phyloP scores from a whole-genome alignment of 2,329 filamentous ascomycete species.

The Venturia effusa region DNA sequence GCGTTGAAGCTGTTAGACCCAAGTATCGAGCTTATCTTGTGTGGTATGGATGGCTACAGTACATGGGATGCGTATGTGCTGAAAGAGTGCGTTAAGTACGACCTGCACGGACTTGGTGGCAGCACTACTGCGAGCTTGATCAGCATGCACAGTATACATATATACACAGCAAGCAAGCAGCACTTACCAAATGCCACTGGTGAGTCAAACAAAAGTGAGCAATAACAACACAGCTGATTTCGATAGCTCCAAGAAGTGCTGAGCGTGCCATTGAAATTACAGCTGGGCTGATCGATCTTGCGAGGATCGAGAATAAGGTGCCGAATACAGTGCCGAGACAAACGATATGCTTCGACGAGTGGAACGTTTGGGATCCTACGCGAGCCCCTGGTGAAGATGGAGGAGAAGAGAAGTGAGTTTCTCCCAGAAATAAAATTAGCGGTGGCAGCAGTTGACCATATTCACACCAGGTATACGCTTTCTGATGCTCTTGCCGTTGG shows the following conservation, averaged over 20 bases:
- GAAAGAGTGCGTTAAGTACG: slow-evolving; percentile 52
- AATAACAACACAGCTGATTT: slow-evolving; percentile 39
- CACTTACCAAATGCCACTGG: slow-evolving; percentile 26
- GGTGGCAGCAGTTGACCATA: background rate
- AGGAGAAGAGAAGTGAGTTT: slow-evolving; percentile 52
- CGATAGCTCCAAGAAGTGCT: slow-evolving; percentile 51
- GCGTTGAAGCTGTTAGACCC: slow-evolving; percentile 63
- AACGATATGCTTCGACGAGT: slow-evolving; percentile 73
- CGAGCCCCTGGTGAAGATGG: slow-evolving; percentile 61
- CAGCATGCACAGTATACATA: slow-evolving; percentile 73
- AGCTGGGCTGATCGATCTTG: slow-evolving; percentile 59
- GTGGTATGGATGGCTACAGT: slow-evolving; percentile 57
- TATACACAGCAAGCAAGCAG: slow-evolving; percentile 55
- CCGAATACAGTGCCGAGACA: slow-evolving; percentile 49
- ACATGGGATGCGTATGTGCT: slow-evolving; percentile 66
- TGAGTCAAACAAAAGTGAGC: slow-evolving; percentile 11
- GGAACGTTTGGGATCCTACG: slow-evolving; percentile 72
- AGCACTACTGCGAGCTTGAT: slow-evolving; percentile 42
- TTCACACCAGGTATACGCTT: slow-evolving; percentile 43
- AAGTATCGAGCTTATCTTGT: slow-evolving; percentile 58
- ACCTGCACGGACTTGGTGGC: slow-evolving; percentile 38
- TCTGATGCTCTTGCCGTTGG: slow-evolving; percentile 66
- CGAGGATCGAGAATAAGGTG: slow-evolving; percentile 56
- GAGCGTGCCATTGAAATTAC: slow-evolving; percentile 66
- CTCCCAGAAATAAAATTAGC: background rate